A percentile compares a stretch with the other conserved stretches of the same genome.
Conservation (phyloP, 2,329 filamentous ascomycete genomes). For the Cytospora piceae region DNA sequence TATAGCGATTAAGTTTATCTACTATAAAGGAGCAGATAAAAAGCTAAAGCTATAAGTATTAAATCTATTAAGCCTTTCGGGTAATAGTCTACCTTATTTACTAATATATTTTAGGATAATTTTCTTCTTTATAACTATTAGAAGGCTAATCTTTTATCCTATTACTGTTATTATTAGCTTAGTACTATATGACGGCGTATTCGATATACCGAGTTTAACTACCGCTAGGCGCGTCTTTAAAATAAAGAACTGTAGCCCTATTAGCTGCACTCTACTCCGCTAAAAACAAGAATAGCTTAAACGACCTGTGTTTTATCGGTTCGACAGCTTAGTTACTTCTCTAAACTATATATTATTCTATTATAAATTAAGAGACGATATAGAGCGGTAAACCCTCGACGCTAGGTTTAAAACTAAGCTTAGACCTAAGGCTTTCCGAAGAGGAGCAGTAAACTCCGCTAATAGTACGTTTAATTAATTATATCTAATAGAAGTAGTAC, state of each 20-base stretch:
- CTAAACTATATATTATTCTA: constrained; percentile 34
- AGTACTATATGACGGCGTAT: constrained; percentile 35
- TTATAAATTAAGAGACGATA: constrained; percentile 36
- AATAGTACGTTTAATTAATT: constrained; percentile 15
- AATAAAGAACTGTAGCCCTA: constrained; percentile 29
- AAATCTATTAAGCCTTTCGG: not conserved
- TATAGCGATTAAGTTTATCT: constrained; percentile 39
- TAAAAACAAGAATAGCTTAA: constrained; percentile 38
- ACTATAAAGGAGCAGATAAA: constrained; percentile 38
- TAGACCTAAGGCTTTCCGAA: constrained; percentile 29
- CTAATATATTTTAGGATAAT: constrained; percentile 33
- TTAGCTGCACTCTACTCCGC: constrained; percentile 32
- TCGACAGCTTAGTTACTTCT: constrained; percentile 8
- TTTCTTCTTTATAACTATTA: constrained; percentile 37
- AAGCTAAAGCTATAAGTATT: constrained; percentile 36
- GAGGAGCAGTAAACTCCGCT: constrained; percentile 34
- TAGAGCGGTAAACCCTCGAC: constrained; percentile 35
- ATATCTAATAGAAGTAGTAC: no score
- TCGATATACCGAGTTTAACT: constrained; percentile 35
- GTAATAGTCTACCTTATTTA: not conserved
- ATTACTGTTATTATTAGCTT: constrained; percentile 37
- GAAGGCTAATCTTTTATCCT: constrained; percentile 37
- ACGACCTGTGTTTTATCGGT: constrained; percentile 35
- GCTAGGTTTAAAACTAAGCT: constrained; percentile 21
- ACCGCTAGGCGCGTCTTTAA: constrained; percentile 31